phyloP scores from a whole-genome alignment of 352 stramenopile species.

The Globisporangium cylindrosporum region DNA sequence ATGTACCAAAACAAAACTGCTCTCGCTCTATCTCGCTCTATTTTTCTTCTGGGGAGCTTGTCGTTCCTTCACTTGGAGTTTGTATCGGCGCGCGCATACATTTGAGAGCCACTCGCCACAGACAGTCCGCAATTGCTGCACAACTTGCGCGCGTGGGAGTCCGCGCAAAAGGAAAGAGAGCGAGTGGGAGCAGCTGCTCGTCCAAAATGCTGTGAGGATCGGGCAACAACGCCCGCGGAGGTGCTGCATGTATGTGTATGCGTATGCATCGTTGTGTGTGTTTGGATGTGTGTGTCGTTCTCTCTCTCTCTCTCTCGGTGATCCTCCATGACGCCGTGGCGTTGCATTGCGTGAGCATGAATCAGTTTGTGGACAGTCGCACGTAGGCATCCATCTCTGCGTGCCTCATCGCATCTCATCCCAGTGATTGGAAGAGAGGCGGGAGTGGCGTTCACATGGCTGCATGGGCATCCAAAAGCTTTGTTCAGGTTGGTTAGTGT shows the following conservation, averaged over 20 bases:
- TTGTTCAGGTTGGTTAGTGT: not conserved
- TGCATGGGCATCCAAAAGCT: not conserved
- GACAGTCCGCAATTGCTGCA: not conserved
- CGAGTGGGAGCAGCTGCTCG: not conserved
- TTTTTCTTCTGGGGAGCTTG: not conserved
- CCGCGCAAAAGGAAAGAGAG: not conserved
- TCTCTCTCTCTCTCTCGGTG: not conserved
- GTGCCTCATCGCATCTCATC: constrained; percentile 6
- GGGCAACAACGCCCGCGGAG: not conserved
- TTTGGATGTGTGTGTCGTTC: not conserved
- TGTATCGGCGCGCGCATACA: not conserved
- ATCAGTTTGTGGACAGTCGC: not conserved
- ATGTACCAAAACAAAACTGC: constrained; percentile 15
- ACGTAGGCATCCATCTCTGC: not conserved
- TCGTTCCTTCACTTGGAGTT: constrained; percentile 5
- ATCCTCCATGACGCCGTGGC: not conserved
- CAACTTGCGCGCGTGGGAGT: not conserved
- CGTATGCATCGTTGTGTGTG: not conserved
- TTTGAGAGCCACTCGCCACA: not conserved
- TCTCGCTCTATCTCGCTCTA: constrained; percentile 25
- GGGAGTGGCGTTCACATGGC: not conserved
- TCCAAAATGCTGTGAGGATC: not conserved
- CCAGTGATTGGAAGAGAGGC: not conserved
- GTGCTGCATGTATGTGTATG: not conserved
- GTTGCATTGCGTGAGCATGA: not conserved